These are phyloP conservation scores for Stromatinia cepivora DNA, from an alignment of 2,329 filamentous ascomycete genomes.

Conservation along the genomic window DNA sequence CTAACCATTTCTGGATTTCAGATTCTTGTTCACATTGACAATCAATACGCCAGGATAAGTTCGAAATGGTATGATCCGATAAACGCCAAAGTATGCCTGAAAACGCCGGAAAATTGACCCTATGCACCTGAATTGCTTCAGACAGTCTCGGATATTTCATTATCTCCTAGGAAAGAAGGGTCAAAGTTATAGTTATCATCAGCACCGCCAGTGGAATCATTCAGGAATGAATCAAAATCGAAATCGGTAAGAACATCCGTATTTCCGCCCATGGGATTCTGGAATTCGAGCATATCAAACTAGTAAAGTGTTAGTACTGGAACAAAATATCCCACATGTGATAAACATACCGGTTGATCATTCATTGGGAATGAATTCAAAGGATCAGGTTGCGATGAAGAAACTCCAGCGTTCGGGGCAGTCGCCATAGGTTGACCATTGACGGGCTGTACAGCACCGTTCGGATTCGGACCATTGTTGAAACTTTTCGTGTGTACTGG, in stretches of 20 bases:
- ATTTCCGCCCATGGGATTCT: slow-evolving; percentile 52
- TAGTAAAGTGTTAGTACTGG: slow-evolving; percentile 23
- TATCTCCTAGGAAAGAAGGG: slow-evolving; percentile 55
- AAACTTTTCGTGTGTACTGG: slow-evolving; percentile 56
- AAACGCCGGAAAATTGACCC: slow-evolving; percentile 39
- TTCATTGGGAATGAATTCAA: slow-evolving; percentile 52
- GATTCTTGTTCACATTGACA: slow-evolving; percentile 37
- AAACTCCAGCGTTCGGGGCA: slow-evolving; percentile 45
- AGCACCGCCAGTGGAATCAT: slow-evolving; percentile 46
- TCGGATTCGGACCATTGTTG: slow-evolving; percentile 44
- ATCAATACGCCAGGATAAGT: slow-evolving; percentile 33
- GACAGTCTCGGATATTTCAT: slow-evolving; percentile 57
- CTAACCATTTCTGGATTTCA: slow-evolving; percentile 22
- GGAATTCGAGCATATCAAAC: slow-evolving; percentile 52
- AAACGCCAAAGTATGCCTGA: slow-evolving; percentile 41
- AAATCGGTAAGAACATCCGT: slow-evolving; percentile 65
- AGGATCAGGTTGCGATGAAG: slow-evolving; percentile 50
- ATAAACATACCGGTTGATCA: slow-evolving; percentile 29
- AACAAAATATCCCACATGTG: neutral
- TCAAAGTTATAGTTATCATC: slow-evolving; percentile 59
- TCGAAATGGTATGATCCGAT: slow-evolving; percentile 39
- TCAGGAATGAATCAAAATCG: slow-evolving; percentile 68
- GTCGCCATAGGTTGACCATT: slow-evolving; percentile 46
- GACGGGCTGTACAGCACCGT: slow-evolving; percentile 45
- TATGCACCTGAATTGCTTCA: slow-evolving; percentile 38